Conservation (phyloP, 495 filamentous ascomycete genomes). For the Filosporella fistucella region DNA sequence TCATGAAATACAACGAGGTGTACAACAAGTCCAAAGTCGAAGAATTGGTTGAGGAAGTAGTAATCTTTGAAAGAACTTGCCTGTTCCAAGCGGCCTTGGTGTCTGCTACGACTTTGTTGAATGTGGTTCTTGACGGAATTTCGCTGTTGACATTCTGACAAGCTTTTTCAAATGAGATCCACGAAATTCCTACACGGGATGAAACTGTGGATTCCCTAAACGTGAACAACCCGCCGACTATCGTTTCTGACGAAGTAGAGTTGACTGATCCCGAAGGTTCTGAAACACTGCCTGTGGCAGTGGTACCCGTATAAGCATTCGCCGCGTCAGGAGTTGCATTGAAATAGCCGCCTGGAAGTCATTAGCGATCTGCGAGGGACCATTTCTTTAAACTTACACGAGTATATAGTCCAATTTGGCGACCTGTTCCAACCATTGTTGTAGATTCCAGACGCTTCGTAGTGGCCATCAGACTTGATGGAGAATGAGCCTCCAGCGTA, state of each 20-base stretch:
- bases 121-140: constrained; percentile 44
- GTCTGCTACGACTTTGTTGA: constrained; percentile 42
- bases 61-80: constrained; percentile 58
- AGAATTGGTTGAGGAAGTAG: constrained; percentile 49
- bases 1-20: constrained; percentile 64
- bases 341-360: constrained; percentile 14
- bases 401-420: constrained; percentile 62
- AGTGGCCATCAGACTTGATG: constrained; percentile 49
- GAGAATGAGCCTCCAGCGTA: constrained; percentile 60
- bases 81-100: constrained; percentile 53
- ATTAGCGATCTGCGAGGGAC: neutral
- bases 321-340: constrained; percentile 4
- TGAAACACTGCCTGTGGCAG: neutral
- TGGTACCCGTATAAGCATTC: constrained; percentile 5
- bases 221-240: constrained; percentile 11
- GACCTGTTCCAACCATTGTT: constrained; percentile 53
- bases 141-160: constrained; percentile 55
- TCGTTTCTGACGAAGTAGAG: neutral
- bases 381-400: constrained; percentile 45
- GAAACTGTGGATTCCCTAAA: constrained; percentile 29
- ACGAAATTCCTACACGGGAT: constrained; percentile 68
- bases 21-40: constrained; percentile 57
- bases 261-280: constrained; percentile 1
- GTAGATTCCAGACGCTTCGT: constrained; percentile 62
- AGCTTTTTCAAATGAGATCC: constrained; percentile 58